Evolutionary conservation across 345 rosid species (phyloP).

Genomic region (Dimocarpus longan): DNA sequence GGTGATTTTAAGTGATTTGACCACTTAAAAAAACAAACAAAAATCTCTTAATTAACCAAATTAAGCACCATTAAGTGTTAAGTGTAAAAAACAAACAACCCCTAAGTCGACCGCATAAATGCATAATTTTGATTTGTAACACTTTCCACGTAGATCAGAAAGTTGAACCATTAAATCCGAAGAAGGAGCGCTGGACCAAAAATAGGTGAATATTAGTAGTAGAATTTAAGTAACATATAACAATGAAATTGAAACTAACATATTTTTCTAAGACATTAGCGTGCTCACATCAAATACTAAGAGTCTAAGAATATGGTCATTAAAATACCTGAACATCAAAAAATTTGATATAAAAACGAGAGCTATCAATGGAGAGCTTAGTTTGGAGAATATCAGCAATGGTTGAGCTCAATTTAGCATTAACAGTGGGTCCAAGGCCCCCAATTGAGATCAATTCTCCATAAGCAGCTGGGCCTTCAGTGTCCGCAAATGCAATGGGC

Average conservation of each 20-base stretch:
- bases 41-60: too few species aligned
- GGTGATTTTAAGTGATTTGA: too few species aligned
- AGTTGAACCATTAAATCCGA: slow-evolving; percentile 81
- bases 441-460: slow-evolving; percentile 90
- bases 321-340: slow-evolving; percentile 66
- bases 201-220: not conserved
- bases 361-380: slow-evolving; percentile 78
- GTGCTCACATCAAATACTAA: too few species aligned
- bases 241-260: too few species aligned
- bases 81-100: too few species aligned
- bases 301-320: not conserved
- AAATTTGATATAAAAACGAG: slow-evolving; percentile 89
- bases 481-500: slow-evolving; percentile 85
- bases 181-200: slow-evolving; percentile 56
- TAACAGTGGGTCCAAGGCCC: slow-evolving; percentile 70
- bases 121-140: too few species aligned
- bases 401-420: slow-evolving; percentile 75
- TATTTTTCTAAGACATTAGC: too few species aligned
- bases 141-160: slow-evolving; percentile 40
- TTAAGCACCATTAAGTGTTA: too few species aligned
- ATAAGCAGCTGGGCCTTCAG: slow-evolving; percentile 87
- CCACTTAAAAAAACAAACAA: too few species aligned
- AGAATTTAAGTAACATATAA: not conserved
- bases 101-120: too few species aligned
- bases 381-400: slow-evolving; percentile 80